Evolutionary conservation across 768 basidiomycete genomes (phyloP), one percentile per base, ranked within the genome.

Genomic region (Royoungia palumana): DNA sequence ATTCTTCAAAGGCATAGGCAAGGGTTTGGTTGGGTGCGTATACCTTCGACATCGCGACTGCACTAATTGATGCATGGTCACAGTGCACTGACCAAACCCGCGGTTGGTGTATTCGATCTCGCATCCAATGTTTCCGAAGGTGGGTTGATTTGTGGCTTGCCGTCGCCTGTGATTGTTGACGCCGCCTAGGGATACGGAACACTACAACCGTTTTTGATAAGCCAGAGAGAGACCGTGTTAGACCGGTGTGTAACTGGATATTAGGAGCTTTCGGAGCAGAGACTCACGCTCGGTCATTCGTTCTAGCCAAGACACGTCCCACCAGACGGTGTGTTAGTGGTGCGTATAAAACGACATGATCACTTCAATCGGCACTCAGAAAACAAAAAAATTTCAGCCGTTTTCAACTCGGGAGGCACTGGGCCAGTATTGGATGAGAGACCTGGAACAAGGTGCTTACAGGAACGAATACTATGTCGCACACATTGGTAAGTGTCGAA

Each of bases 131-230:
- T 97, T 19, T 85, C 89, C 21, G 95, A 96, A 78, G 95, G 89
- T 87, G 52, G 6, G 0, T 12, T 37, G 56, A 38, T 28, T 14
- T 13, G 1, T 22, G 17, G 36, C n/a, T n/a, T 49, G 16, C 8
- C 13, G 20, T 39, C 17, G 8, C 20, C 19, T n/a, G 13, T 44
- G 43, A 25, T 43, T 30, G 51, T 25, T 54, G 43, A 65, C 38
- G 2, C 20, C 41, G n/a, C 8, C 28, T 28, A 93, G 91, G 95
- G 22, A 95, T 99, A 54, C 84, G 96, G 38, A 99, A 99, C 61
- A 99, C 96, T 1, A 98, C 96, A 0, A 98, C 94, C 2, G 95
- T 98, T 3, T 99, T 98, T 53, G 96, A 98, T 65, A 89, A 82
- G 53, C 87, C 88, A 12, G 87, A 87, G 28, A 78, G 94, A 47